These are phyloP conservation scores for Phytomonas francai DNA, from an alignment of 208 protist genomes.

Conservation along the genomic window DNA sequence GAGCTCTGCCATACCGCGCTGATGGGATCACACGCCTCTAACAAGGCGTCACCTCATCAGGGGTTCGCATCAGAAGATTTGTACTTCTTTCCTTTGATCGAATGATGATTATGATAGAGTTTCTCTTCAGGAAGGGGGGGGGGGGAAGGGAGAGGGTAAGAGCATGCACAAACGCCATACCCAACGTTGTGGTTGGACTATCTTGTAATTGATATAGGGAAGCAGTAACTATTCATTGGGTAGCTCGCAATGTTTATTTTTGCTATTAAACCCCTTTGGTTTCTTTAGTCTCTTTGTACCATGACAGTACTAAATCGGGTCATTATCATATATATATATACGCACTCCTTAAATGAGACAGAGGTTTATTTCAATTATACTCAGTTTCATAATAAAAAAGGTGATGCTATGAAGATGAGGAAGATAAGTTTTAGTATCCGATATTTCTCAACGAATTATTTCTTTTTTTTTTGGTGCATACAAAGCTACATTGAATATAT, in stretches of 20 bases:
- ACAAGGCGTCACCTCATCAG: background rate
- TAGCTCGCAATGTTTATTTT: background rate
- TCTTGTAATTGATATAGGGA: background rate
- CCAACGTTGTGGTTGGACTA: background rate
- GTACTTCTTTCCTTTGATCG: background rate
- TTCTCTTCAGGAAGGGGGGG: background rate
- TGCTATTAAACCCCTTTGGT: background rate
- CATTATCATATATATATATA: background rate
- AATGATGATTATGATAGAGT: background rate
- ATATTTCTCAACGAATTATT: background rate
- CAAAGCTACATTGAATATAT: background rate
- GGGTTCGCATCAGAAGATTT: background rate
- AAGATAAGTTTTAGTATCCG: background rate
- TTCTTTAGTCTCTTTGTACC: background rate
- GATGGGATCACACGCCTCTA: conserved; percentile 9
- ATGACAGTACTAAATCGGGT: background rate
- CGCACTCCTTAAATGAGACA: background rate
- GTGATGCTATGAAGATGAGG: background rate
- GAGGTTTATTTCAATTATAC: background rate
- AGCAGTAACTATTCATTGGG: background rate
- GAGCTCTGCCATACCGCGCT: conserved; percentile 30
- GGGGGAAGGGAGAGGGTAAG: background rate
- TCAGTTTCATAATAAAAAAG: background rate
- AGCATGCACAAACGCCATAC: background rate
- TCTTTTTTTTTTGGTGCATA: background rate